phyloP scores from a whole-genome alignment of 163 green algal genomes.

The Picocystis sp. region DNA sequence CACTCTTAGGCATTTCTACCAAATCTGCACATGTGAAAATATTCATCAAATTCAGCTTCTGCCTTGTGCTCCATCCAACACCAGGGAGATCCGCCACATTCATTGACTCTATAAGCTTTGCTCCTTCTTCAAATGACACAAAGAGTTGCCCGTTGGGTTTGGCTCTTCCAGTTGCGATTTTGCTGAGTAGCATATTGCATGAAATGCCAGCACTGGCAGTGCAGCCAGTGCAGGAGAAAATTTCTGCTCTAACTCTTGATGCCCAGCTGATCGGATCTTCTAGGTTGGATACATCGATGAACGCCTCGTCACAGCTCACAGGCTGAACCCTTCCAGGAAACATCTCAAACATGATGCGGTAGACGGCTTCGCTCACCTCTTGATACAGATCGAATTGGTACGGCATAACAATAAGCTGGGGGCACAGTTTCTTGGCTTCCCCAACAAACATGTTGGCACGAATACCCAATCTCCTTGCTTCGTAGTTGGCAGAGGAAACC shows the following conservation, averaged over 20 bases:
- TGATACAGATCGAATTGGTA: constrained; percentile 92
- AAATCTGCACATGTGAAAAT: constrained; percentile 36
- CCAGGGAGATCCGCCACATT: constrained; percentile 12
- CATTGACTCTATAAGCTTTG: not conserved
- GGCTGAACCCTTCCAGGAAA: constrained; percentile 43
- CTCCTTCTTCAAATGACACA: too few species aligned
- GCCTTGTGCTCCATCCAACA: constrained; percentile 38
- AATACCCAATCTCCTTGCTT: constrained; percentile 47
- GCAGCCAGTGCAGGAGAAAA: constrained; percentile 41
- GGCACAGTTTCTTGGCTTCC: constrained; percentile 65
- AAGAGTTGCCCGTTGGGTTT: constrained; percentile 76
- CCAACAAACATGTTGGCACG: constrained; percentile 68
- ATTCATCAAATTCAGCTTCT: constrained; percentile 34
- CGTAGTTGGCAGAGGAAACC: constrained; percentile 31
- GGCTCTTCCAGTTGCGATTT: constrained; percentile 60
- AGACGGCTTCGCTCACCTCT: constrained; percentile 26
- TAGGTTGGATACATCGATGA: constrained; percentile 58
- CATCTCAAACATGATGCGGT: not conserved
- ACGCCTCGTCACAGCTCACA: constrained; percentile 88
- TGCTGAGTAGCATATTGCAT: constrained; percentile 68
- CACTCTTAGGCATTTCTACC: constrained; percentile 13
- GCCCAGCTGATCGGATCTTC: constrained; percentile 30
- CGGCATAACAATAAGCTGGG: constrained; percentile 70
- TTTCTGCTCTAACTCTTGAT: constrained; percentile 29
- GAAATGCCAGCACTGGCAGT: constrained; percentile 64